These are phyloP conservation scores for Dryadomyces quercus-mongolicae DNA, from an alignment of 2,329 filamentous ascomycete species.

Conservation along the genomic window DNA sequence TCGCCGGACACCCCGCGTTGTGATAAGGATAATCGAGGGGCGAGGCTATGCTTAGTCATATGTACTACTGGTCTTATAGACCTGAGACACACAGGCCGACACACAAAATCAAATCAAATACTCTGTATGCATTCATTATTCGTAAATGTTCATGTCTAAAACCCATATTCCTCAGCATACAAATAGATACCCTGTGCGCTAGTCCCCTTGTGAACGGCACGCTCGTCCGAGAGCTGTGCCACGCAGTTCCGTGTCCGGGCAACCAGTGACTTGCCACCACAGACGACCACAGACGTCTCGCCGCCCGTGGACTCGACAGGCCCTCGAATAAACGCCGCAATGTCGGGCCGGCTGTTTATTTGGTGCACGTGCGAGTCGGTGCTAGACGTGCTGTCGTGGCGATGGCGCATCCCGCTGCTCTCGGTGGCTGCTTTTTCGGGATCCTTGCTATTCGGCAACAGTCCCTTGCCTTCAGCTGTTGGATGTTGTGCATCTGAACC, in stretches of 20 bases:
- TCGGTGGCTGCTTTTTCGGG: slow-evolving; percentile 15
- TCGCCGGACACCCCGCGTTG: neutral
- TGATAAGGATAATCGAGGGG: neutral
- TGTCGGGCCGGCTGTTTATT: slow-evolving; percentile 34
- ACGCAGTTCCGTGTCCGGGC: slow-evolving; percentile 42
- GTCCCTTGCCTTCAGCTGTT: too few relatives aligned
- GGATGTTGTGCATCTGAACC: too few relatives aligned
- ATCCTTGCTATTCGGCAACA: slow-evolving; percentile 7
- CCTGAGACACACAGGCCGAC: too few relatives aligned
- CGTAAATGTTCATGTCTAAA: slow-evolving; percentile 11
- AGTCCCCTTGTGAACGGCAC: slow-evolving; percentile 52
- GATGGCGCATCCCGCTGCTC: neutral
- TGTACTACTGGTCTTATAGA: too few relatives aligned
- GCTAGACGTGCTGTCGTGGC: slow-evolving; percentile 15
- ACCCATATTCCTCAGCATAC: slow-evolving; percentile 45
- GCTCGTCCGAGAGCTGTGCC: slow-evolving; percentile 43
- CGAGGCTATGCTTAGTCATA: neutral
- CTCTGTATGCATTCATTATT: neutral
- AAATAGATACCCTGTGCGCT: slow-evolving; percentile 50
- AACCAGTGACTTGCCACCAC: slow-evolving; percentile 44
- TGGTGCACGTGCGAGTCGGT: slow-evolving; percentile 29
- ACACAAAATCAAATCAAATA: too few relatives aligned
- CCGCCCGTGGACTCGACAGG: slow-evolving; percentile 46
- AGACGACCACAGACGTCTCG: slow-evolving; percentile 49
- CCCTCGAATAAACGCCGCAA: slow-evolving; percentile 36